These are phyloP conservation scores for Malus hybrid DNA, from an alignment of 331 rosid species.

Conservation along the genomic window DNA sequence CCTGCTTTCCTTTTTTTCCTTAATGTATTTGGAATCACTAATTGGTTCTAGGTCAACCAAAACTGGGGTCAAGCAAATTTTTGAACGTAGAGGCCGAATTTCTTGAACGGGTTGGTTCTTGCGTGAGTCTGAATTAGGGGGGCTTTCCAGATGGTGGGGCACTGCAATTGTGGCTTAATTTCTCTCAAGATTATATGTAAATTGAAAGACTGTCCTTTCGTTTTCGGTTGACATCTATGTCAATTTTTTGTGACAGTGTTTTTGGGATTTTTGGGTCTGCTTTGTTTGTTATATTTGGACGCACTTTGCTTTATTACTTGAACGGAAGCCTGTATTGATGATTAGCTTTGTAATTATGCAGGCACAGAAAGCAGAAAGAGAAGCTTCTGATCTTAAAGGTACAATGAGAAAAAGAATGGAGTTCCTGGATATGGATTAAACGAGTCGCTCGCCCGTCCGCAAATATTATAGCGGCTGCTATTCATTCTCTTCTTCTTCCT, in stretches of 20 bases:
- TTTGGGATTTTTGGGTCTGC: background rate
- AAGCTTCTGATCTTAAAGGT: constrained; percentile 91
- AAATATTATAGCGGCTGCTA: constrained; percentile 62
- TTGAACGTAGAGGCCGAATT: background rate
- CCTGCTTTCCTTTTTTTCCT: background rate
- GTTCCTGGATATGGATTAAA: constrained; percentile 85
- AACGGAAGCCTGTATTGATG: background rate
- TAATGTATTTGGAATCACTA: background rate
- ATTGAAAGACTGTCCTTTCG: background rate
- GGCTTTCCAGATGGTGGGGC: background rate
- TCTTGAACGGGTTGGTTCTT: background rate
- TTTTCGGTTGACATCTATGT: background rate
- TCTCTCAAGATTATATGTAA: background rate
- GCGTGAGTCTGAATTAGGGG: background rate
- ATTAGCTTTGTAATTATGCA: constrained; percentile 21
- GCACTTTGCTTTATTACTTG: background rate
- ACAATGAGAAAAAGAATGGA: constrained; percentile 97
- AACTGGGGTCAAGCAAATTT: background rate
- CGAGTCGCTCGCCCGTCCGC: constrained; percentile 31
- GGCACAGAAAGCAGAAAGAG: constrained; percentile 98
- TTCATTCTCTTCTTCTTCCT: background rate
- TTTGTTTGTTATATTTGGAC: background rate
- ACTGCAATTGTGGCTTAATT: background rate
- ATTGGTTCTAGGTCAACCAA: background rate
- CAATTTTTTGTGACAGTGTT: background rate